Evolutionary conservation across 768 basidiomycete species (phyloP), one percentile per base, ranked within the genome.

Genomic region (Amyloporia xantha): DNA sequence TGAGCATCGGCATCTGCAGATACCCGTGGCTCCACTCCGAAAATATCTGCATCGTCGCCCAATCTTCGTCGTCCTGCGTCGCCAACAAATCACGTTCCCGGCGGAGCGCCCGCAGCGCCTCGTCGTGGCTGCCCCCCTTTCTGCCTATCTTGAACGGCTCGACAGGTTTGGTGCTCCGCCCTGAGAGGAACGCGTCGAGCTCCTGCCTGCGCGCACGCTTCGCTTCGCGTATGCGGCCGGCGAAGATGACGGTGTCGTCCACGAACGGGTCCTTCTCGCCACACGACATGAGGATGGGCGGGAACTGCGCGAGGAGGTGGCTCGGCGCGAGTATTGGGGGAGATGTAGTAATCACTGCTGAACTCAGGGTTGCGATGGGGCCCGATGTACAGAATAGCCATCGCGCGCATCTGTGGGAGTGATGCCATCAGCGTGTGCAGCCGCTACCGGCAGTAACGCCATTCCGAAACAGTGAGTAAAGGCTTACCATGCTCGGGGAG

Each of bases 11-110:
- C 95, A 99, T 99, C 71, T 96, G 95, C 58, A 95, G 75, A 70
- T 92, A 97, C 30, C 92, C 95, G 66, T 96, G 93, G 59, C 90
- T 91, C 95, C 93, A 97, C 40, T 94, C 94, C 23, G 89, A 87
- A 66, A 96, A 91, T 49, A 97, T 77, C 54, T 89, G 82, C 74
- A 92, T 84, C 64, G 88, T 86, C 19, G 96, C 91, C 93, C 93
- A 94, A 63, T 96, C 93, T 53, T 89, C 84, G 52, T 97, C 96
- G 44, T 74, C 80, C 68, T 96, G 86, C 20, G 72, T 62, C 2
- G 70, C 71, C 39, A 89, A 71, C 51, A 72, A 71, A 41, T 82
- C 78, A 47, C 78, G 71, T 62, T 89, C 86, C 52, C 69, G 70
- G 59, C 70, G 72, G 68, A 84, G 64, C 44, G 70, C 69, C 65